Conservation (phyloP, 306 rosid species). For the Cucumis hystrix region DNA sequence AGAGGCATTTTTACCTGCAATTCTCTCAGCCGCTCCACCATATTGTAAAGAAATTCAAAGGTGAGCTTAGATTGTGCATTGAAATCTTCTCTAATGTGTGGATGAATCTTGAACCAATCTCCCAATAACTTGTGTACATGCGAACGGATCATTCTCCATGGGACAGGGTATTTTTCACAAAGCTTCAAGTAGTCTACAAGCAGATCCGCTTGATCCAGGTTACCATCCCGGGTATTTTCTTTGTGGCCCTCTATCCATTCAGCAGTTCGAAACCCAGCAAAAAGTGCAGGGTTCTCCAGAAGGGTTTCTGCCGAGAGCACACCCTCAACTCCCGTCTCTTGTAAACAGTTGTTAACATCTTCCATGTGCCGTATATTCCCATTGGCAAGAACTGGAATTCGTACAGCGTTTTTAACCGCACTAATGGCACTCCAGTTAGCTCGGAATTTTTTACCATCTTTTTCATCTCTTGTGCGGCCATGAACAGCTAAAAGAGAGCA, state of each 20-base stretch:
- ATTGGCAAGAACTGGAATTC: slow-evolving; percentile 53
- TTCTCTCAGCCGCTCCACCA: slow-evolving; percentile 57
- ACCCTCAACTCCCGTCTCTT: slow-evolving; percentile 37
- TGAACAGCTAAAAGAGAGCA: slow-evolving; percentile 86
- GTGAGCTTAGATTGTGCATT: slow-evolving; percentile 65
- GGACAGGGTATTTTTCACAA: slow-evolving; percentile 68
- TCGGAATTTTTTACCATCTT: slow-evolving; percentile 73
- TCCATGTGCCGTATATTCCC: slow-evolving; percentile 48
- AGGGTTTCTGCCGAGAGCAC: slow-evolving; percentile 65
- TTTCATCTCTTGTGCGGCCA: slow-evolving; percentile 85
- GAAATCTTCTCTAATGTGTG: slow-evolving; percentile 74
- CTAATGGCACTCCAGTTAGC: slow-evolving; percentile 83
- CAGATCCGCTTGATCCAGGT: slow-evolving; percentile 68
- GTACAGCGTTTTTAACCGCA: slow-evolving; percentile 67
- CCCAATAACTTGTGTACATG: slow-evolving; percentile 90
- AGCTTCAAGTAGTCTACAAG: slow-evolving; percentile 73
- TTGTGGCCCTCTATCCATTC: slow-evolving; percentile 42
- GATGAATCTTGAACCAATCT: slow-evolving; percentile 87
- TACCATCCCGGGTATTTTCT: slow-evolving; percentile 26
- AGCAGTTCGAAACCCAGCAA: slow-evolving; percentile 68
- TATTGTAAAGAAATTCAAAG: slow-evolving; percentile 67
- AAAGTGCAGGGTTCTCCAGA: slow-evolving; percentile 89
- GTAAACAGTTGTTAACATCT: slow-evolving; percentile 30
- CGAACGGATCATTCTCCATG: slow-evolving; percentile 92
- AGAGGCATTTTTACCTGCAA: slow-evolving; percentile 74